These are phyloP conservation scores for Letharia columbiana DNA, from an alignment of 495 filamentous ascomycete genomes.

Conservation along the genomic window DNA sequence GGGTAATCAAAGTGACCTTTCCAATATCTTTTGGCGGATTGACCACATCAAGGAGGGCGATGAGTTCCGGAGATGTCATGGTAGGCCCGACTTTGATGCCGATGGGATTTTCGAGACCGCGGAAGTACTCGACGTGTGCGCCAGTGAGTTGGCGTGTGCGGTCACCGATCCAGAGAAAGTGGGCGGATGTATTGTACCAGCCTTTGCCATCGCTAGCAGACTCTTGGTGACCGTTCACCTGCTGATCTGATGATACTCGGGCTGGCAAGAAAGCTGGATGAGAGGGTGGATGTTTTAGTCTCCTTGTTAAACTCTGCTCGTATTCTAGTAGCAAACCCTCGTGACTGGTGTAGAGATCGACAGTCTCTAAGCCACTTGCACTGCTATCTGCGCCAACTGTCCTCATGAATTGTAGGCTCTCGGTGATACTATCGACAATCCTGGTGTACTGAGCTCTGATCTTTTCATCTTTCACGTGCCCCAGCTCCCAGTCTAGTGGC, in stretches of 20 bases:
- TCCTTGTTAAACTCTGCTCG: slow-evolving; percentile 75
- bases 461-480: slow-evolving; percentile 77
- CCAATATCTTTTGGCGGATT: slow-evolving; percentile 75
- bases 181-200: slow-evolving; percentile 85
- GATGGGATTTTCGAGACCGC: slow-evolving; percentile 88
- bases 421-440: slow-evolving; percentile 78
- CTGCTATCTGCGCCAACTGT: slow-evolving; percentile 85
- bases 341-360: slow-evolving; percentile 91
- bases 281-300: slow-evolving; percentile 53
- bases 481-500: slow-evolving; percentile 88
- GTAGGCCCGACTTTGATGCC: slow-evolving; percentile 92
- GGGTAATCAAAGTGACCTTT: slow-evolving; percentile 91
- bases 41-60: slow-evolving; percentile 67
- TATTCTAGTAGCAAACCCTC: slow-evolving; percentile 93
- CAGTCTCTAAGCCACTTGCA: slow-evolving; percentile 73
- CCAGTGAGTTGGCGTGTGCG: slow-evolving; percentile 86
- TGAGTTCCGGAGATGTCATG: slow-evolving; percentile 64
- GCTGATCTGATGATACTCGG: slow-evolving; percentile 15
- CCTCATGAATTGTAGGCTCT: slow-evolving; percentile 89
- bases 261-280: slow-evolving; percentile 14
- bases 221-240: slow-evolving; percentile 17
- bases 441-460: slow-evolving; percentile 76
- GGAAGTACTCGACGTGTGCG: slow-evolving; percentile 95
- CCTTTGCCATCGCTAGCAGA: slow-evolving; percentile 30
- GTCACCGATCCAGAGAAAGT: slow-evolving; percentile 98